Evolutionary conservation across 495 filamentous ascomycete species (phyloP).

Genomic region (Daldinia grandis): DNA sequence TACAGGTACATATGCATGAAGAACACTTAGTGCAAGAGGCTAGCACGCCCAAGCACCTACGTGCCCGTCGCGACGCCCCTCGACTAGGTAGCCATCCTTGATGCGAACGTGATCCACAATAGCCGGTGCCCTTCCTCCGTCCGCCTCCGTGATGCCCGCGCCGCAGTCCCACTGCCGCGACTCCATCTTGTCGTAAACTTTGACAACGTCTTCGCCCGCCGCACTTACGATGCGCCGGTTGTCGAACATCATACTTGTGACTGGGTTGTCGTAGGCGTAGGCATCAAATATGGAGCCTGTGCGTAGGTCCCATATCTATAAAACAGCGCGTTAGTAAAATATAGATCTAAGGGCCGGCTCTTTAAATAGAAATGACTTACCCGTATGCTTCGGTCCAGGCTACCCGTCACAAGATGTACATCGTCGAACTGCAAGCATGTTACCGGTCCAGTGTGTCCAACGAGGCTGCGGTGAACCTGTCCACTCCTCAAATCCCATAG

Average conservation of each 20-base stretch:
- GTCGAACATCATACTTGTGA: constrained; percentile 99
- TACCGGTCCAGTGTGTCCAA: constrained; percentile 95
- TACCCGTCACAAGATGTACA: constrained; percentile 92
- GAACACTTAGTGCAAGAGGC: constrained; percentile 7
- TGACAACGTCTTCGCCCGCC: constrained; percentile 89
- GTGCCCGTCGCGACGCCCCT: constrained; percentile 86
- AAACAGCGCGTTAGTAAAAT: constrained; percentile 13
- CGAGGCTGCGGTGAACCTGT: constrained; percentile 93
- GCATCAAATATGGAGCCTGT: constrained; percentile 96
- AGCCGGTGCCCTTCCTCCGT: constrained; percentile 66
- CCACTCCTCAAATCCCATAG: constrained; percentile 97
- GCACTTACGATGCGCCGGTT: constrained; percentile 88
- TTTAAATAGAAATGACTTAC: constrained; percentile 63
- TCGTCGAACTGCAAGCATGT: constrained; percentile 97
- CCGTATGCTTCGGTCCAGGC: constrained; percentile 90
- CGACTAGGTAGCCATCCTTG: constrained; percentile 92
- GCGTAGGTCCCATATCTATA: constrained; percentile 96
- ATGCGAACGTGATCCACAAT: constrained; percentile 89
- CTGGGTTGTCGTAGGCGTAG: constrained; percentile 90
- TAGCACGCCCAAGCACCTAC: constrained; percentile 94
- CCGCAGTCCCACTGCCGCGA: constrained; percentile 98
- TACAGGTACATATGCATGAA: constrained; percentile 20
- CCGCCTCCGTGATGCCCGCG: constrained; percentile 72
- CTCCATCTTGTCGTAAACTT: constrained; percentile 97
- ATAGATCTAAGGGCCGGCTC: neutral